phyloP scores from a whole-genome alignment of 2,329 filamentous ascomycete genomes.

The Trichoderma brevicompactum region DNA sequence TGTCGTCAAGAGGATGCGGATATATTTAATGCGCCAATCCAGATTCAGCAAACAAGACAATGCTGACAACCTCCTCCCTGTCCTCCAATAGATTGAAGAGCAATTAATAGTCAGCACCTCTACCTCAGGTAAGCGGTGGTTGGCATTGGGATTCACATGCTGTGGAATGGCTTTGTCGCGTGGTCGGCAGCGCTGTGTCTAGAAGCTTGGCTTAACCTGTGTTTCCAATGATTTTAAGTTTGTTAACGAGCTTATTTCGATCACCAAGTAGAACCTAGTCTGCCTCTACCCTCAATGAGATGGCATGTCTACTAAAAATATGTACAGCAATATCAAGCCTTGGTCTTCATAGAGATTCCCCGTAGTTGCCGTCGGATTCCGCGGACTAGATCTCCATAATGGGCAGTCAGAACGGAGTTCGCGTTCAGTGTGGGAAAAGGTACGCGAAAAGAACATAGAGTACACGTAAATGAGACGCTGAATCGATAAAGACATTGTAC shows the following conservation, averaged over 20 bases:
- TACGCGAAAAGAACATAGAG: not conserved
- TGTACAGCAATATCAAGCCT: no score
- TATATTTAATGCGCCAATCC: not conserved
- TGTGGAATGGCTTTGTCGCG: conserved; percentile 7
- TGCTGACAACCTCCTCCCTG: not conserved
- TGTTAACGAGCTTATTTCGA: not conserved
- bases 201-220: conserved; percentile 1
- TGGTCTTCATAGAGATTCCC: no score
- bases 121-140: no score
- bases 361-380: not conserved
- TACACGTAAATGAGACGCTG: not conserved
- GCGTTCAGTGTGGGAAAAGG: no score
- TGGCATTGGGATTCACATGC: conserved; percentile 7
- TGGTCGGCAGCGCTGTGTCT: conserved; percentile 11
- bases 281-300: no score
- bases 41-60: conserved; percentile 5
- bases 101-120: no score
- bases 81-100: no score
- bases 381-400: not conserved
- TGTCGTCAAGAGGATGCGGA: no score
- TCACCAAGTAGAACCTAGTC: not conserved
- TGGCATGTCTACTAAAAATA: not conserved
- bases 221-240: not conserved
- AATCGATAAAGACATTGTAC: not conserved
- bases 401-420: no score